Evolutionary conservation across 176 grass and related monocot species (phyloP), one percentile per base, ranked within the genome.

Genomic region (Pharus latifolius): DNA sequence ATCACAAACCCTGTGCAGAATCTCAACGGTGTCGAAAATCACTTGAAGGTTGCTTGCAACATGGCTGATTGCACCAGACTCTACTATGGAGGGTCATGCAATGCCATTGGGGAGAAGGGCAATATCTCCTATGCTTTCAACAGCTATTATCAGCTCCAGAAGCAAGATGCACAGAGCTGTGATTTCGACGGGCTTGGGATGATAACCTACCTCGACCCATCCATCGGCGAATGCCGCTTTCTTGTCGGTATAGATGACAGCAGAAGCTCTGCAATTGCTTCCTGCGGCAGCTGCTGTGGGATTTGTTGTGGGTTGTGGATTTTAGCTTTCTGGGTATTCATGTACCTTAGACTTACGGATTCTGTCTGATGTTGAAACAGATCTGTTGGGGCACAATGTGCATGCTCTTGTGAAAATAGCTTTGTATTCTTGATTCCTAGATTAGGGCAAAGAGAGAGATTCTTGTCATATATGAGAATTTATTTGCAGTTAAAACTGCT

Each of bases 81-180:
- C 10, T 67, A 80, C 45, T 83, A 87, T 5, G 89, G 93, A 78
- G 93, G 93, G 11, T 92, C 89, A 11, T 97, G 89, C 81, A 83
- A 92, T 59, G 80, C 56, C 16, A 97, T 97, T 42, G 93, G 83
- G 31, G 65, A 92, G 19, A 92, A 97, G 69, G 93, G 78, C 7
- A 97, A 97, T 3, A 58, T 85, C 49, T 97, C 89, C 2, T 97
- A 92, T 23, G 93, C 89, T 63, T 97, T 97, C 81, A 97, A 97
- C 84, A 92, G 93, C 70, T 97, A 97, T 57, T 97, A 97, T 37
- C 93, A 97, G 76, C 45, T 78, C 50, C 86, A 92, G 61, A 97
- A 97, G 74, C 93, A 97, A 56, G 89, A 92, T 24, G 46, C 86
- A 17, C 79, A 66, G 59, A 97, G 93, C 42, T 97, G 89, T 3